Evolutionary conservation across 2,329 filamentous ascomycete genomes (phyloP).

Genomic region (Pseudocercospora eumusae): DNA sequence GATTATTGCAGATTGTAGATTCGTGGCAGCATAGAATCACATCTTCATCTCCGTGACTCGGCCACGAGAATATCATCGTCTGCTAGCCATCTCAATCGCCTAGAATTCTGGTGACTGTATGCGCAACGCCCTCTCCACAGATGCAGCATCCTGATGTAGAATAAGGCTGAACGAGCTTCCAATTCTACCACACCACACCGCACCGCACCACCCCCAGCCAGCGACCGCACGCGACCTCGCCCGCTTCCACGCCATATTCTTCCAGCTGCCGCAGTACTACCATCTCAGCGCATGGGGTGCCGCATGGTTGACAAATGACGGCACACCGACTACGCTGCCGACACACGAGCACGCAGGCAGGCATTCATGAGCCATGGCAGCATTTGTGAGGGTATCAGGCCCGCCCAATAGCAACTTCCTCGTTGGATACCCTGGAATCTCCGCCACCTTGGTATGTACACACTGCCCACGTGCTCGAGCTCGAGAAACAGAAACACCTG

Average conservation of each 20-base stretch:
- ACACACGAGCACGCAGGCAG: constrained; percentile 13
- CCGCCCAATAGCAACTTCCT: constrained; percentile 96
- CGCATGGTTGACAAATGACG: constrained; percentile 27
- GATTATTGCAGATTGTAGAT: background rate
- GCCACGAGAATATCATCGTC: background rate
- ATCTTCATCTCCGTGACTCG: constrained; percentile 2
- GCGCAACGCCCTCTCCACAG: constrained; percentile 1
- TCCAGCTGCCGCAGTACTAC: background rate
- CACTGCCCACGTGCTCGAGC: background rate
- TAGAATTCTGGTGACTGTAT: too few species aligned
- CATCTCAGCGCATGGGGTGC: constrained; percentile 11
- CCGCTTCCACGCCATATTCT: background rate
- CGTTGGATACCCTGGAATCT: constrained; percentile 96
- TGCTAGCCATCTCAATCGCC: background rate
- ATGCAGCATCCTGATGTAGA: background rate
- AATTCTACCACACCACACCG: background rate
- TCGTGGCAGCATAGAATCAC: background rate
- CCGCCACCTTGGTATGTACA: constrained; percentile 82
- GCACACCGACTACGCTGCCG: constrained; percentile 20
- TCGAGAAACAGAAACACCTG: too few species aligned
- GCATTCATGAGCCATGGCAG: constrained; percentile 49
- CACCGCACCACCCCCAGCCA: background rate
- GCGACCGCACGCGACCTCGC: background rate
- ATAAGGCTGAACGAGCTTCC: background rate
- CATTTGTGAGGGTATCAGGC: constrained; percentile 93